phyloP scores from a whole-genome alignment of 2,329 filamentous ascomycete species.

The Apiospora pterosperma region DNA sequence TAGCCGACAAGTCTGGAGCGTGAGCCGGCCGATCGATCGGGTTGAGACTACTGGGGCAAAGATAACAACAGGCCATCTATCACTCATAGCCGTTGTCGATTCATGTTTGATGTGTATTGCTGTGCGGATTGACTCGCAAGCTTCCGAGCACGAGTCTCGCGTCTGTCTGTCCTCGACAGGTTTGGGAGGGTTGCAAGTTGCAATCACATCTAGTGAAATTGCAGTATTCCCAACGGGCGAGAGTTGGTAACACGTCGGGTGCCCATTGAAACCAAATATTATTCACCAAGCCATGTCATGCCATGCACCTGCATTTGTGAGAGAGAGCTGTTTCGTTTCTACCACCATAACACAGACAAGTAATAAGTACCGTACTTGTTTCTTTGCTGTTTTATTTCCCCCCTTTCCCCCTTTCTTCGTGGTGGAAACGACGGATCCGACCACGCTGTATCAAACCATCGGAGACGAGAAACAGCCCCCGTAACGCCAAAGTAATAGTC shows the following conservation, averaged over 20 bases:
- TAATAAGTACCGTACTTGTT: background rate
- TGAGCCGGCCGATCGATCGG: conserved; percentile 2
- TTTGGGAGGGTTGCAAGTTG: background rate
- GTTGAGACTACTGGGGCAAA: background rate
- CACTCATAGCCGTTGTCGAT: background rate
- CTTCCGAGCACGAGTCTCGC: background rate
- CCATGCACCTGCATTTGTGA: background rate
- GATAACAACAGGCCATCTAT: too few species aligned
- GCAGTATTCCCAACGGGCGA: background rate
- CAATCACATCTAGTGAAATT: background rate
- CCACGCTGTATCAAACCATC: background rate
- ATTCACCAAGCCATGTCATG: background rate
- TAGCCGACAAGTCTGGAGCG: background rate
- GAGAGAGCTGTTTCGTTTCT: background rate
- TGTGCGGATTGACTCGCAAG: background rate
- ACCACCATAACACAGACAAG: background rate
- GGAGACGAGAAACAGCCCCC: background rate
- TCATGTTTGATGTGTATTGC: background rate
- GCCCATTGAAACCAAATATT: background rate
- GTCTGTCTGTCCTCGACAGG: background rate
- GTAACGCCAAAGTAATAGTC: background rate
- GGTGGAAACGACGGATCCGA: background rate
- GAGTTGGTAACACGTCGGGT: background rate
- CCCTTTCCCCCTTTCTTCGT: background rate
- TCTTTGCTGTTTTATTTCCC: background rate